Evolutionary conservation across 345 rosid species (phyloP).

Genomic region (Lepidium africanum): DNA sequence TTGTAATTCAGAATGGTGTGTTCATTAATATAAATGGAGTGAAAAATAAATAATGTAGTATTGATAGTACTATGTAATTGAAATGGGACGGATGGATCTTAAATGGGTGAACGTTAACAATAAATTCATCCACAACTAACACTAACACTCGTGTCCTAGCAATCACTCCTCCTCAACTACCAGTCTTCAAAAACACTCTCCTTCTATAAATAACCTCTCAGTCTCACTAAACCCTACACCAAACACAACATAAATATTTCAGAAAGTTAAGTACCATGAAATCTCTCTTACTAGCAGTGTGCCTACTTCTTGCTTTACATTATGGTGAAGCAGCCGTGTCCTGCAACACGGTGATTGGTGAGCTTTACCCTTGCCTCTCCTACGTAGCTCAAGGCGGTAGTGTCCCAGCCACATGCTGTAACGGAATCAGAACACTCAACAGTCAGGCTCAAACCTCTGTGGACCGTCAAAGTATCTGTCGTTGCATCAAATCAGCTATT

Average conservation of each 20-base stretch:
- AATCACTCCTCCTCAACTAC: slow-evolving; percentile 20
- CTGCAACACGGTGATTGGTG: slow-evolving; percentile 6
- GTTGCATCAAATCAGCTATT: slow-evolving; percentile 39
- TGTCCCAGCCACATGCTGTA: slow-evolving; percentile 35
- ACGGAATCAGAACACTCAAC: slow-evolving; percentile 31
- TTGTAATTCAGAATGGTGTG: no score
- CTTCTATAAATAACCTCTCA: slow-evolving; percentile 1
- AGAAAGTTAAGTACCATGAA: slow-evolving; percentile 9
- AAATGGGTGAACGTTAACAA: slow-evolving; percentile 8
- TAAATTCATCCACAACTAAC: slow-evolving; percentile 23
- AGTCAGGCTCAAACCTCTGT: slow-evolving; percentile 35
- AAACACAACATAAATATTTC: background rate
- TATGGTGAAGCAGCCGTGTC: slow-evolving; percentile 25
- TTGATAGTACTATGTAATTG: no score
- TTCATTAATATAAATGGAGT: no score
- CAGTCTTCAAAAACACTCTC: background rate
- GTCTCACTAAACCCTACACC: background rate
- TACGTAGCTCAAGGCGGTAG: slow-evolving; percentile 23
- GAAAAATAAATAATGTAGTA: no score
- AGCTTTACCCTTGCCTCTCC: slow-evolving; percentile 27
- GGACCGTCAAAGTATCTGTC: slow-evolving; percentile 48
- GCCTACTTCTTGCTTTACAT: slow-evolving; percentile 18
- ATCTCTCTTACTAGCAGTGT: slow-evolving; percentile 13
- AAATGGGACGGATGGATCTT: slow-evolving; percentile 1
- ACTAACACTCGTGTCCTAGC: background rate